Base-by-base conservation (phyloP, 1,284 basidiomycete genomes). In the Phellinidium pouzarii region DNA sequence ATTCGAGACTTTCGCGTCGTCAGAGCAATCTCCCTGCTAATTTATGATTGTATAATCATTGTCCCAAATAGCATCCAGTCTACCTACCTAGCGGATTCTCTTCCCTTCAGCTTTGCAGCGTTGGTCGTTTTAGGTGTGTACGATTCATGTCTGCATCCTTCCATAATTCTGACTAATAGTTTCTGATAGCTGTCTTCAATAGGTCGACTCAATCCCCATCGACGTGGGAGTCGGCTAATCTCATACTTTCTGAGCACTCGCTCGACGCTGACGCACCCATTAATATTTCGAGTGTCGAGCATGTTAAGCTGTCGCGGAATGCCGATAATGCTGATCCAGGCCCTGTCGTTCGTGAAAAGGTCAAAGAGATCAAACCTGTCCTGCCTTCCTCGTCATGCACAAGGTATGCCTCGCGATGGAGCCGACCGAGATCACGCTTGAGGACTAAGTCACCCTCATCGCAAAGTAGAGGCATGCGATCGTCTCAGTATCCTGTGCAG, bases 61-160 rank as follows among this genome's bases (percentile, higher is more conserved):
- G 71, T 71, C 3, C 75, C 77, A 14, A 66, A 66, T 23, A 66
- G 69, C 1, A 63, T 66, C 2, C 58, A 61, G 34, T 71, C 71
- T 19, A 72, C 65, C 43, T 59, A 71, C 7, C 50, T 77, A 3
- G 74, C 68, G 0, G 71, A 78, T 44, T 74, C 74, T 51, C 59
- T 79, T 20, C 76, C 77, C 0, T 72, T 74, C 52, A 72, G 73
- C 54, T 58, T 79, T n/a, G 75, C 72, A 14, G 66, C 73, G 4
- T 54, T 79, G 12, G 53, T 72, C 19, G 75, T 80, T n/a, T 64
- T 80, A 43, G 60, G 62, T 63, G 40, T 19, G 36, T 50, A 17
- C 1, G 14, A n/a, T 29, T 6, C 22, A 23, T 41, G 9, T 23
- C 19, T 36, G 11, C n/a, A 20, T 22, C 7, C 19, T n/a, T 40